Evolutionary conservation across 1,284 basidiomycete species (phyloP).

Genomic region (Jaminaea rosea): DNA sequence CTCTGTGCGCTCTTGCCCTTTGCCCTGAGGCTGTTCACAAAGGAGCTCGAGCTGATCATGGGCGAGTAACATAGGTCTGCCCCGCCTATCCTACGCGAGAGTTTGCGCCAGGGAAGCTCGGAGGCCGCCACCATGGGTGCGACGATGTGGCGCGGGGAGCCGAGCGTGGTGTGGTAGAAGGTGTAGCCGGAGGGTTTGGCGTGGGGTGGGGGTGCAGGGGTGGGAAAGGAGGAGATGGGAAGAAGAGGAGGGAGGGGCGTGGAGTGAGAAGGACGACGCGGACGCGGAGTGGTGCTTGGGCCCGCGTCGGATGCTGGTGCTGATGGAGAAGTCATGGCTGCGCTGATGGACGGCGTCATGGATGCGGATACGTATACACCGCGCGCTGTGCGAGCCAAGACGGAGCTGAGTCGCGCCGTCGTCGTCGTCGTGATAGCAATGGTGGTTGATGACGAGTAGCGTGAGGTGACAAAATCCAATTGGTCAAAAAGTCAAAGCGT

Average conservation of each 20-base stretch:
- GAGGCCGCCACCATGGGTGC: slow-evolving; percentile 98
- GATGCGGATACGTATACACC: no score
- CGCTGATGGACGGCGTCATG: no score
- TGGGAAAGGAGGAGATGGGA: slow-evolving; percentile 30
- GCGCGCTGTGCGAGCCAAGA: no score
- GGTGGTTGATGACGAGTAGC: no score
- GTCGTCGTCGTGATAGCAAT: no score
- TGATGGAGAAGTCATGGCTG: no score
- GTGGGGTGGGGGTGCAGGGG: slow-evolving; percentile 32
- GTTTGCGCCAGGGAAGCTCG: slow-evolving; percentile 74
- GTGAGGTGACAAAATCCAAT: no score
- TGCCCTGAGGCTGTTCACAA: slow-evolving; percentile 47
- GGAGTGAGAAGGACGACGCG: no score
- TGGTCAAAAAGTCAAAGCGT: no score
- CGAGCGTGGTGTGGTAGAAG: slow-evolving; percentile 65
- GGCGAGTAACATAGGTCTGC: slow-evolving; percentile 79
- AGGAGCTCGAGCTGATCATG: slow-evolving; percentile 95
- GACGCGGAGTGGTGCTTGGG: no score
- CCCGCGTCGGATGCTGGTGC: no score
- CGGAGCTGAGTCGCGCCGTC: no score
- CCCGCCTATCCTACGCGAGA: slow-evolving; percentile 80
- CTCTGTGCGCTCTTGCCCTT: slow-evolving; percentile 16
- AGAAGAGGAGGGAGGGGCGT: slow-evolving; percentile 3
- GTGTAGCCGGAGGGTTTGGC: slow-evolving; percentile 67
- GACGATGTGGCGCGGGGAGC: slow-evolving; percentile 76